Conservation (phyloP, 2,329 filamentous ascomycete genomes). For the Beauveria sp. region DNA sequence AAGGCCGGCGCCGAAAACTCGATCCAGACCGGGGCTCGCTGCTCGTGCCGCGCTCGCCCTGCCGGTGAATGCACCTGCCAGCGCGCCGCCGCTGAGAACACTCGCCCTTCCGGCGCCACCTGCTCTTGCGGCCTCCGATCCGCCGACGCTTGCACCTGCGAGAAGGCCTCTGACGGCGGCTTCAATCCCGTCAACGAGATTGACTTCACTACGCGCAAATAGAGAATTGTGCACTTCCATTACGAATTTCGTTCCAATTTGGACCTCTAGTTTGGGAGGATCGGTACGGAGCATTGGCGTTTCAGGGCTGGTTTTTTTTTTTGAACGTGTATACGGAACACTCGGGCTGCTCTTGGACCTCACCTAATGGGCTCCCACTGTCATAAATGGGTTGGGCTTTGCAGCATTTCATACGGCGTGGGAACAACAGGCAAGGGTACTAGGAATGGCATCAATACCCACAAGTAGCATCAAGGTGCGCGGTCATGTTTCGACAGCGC, state of each 20-base stretch:
- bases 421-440: not conserved
- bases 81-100: slow-evolving; percentile 62
- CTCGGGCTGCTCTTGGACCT: not conserved
- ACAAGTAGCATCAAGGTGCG: not conserved
- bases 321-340: not conserved
- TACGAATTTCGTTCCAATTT: not conserved
- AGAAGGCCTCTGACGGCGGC: slow-evolving; percentile 58
- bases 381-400: not conserved
- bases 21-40: slow-evolving; percentile 57
- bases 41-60: slow-evolving; percentile 75
- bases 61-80: slow-evolving; percentile 78
- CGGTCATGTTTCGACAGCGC: not conserved
- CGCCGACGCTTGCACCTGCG: slow-evolving; percentile 71
- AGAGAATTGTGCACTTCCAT: slow-evolving; percentile 5
- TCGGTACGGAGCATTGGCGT: not conserved
- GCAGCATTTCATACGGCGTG: not conserved
- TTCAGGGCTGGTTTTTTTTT: not conserved
- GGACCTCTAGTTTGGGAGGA: not conserved
- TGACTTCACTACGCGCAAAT: slow-evolving; percentile 73
- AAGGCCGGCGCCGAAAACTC: slow-evolving; percentile 71
- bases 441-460: not conserved
- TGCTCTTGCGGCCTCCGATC: slow-evolving; percentile 74
- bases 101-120: slow-evolving; percentile 46
- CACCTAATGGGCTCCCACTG: not conserved
- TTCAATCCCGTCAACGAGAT: slow-evolving; percentile 62